Evolutionary conservation across 2,329 filamentous ascomycete species (phyloP).

Genomic region (Lojkania enalia): DNA sequence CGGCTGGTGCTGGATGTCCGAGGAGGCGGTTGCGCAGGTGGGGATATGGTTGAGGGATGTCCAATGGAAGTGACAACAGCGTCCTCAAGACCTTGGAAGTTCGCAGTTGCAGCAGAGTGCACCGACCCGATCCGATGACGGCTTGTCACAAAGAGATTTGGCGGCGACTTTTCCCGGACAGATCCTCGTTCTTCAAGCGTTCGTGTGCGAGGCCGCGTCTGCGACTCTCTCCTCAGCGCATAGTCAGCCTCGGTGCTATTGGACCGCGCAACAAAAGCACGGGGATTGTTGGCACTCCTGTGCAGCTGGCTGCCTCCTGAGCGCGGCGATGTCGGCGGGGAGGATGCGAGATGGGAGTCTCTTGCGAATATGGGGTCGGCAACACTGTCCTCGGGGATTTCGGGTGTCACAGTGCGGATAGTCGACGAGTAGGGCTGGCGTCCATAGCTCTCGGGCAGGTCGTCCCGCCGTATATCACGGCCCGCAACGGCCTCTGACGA

Average conservation of each 20-base stretch:
- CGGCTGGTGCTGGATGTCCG: slow-evolving; percentile 35
- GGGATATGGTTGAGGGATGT: slow-evolving; percentile 45
- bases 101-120: slow-evolving; percentile 63
- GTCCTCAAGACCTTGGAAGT: slow-evolving; percentile 50
- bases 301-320: slow-evolving; percentile 16
- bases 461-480: slow-evolving; percentile 26
- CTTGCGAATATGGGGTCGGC: slow-evolving; percentile 15
- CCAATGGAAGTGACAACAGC: slow-evolving; percentile 47
- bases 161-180: slow-evolving; percentile 46
- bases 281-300: slow-evolving; percentile 25
- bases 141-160: slow-evolving; percentile 49
- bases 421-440: slow-evolving; percentile 41
- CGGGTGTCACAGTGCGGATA: slow-evolving; percentile 69
- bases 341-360: slow-evolving; percentile 15
- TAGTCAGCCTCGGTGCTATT: slow-evolving; percentile 40
- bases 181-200: slow-evolving; percentile 52
- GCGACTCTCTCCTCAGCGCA: slow-evolving; percentile 49
- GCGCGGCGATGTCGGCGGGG: slow-evolving; percentile 38
- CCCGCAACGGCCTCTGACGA: slow-evolving; percentile 21
- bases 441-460: slow-evolving; percentile 3
- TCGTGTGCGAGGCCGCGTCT: slow-evolving; percentile 57
- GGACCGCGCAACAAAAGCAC: slow-evolving; percentile 33
- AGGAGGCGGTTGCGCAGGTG: slow-evolving; percentile 32
- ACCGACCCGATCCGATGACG: slow-evolving; percentile 72
- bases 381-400: slow-evolving; percentile 44